These are phyloP conservation scores for Adansonia grandidieri DNA, from an alignment of 441 rosid genomes.

Conservation along the genomic window DNA sequence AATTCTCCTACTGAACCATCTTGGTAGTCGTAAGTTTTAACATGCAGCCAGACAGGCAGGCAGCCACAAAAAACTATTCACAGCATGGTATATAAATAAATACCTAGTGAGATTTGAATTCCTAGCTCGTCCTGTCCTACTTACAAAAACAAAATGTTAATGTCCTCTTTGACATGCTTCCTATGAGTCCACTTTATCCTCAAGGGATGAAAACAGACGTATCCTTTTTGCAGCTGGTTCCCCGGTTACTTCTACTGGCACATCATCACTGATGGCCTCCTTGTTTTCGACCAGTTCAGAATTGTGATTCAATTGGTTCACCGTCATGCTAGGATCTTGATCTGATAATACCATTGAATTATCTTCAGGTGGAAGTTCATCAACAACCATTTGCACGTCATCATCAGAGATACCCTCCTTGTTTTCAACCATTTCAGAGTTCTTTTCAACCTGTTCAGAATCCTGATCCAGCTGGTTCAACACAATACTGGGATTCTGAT, in stretches of 20 bases:
- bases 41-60: conserved; percentile 10
- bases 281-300: conserved; percentile 26
- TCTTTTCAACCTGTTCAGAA: conserved; percentile 26
- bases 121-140: conserved; percentile 26
- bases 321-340: conserved; percentile 30
- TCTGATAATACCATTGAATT: conserved; percentile 33
- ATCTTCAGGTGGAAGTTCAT: conserved; percentile 28
- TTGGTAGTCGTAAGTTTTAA: background rate
- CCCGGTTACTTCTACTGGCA: conserved; percentile 40
- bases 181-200: conserved; percentile 34
- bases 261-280: conserved; percentile 23
- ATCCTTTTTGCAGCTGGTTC: conserved; percentile 64
- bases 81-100: conserved; percentile 32
- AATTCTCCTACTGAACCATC: conserved; percentile 19
- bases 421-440: background rate
- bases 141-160: conserved; percentile 30
- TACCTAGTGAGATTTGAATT: conserved; percentile 22
- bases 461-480: conserved; percentile 33
- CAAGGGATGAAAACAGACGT: conserved; percentile 41
- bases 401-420: conserved; percentile 22
- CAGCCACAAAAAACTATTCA: conserved; percentile 38
- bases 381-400: conserved; percentile 31
- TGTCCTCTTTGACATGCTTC: background rate
- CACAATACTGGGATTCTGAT: conserved; percentile 30
- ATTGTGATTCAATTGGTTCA: conserved; percentile 33